phyloP scores from a whole-genome alignment of 768 basidiomycete species.

The Amanita rubescens region DNA sequence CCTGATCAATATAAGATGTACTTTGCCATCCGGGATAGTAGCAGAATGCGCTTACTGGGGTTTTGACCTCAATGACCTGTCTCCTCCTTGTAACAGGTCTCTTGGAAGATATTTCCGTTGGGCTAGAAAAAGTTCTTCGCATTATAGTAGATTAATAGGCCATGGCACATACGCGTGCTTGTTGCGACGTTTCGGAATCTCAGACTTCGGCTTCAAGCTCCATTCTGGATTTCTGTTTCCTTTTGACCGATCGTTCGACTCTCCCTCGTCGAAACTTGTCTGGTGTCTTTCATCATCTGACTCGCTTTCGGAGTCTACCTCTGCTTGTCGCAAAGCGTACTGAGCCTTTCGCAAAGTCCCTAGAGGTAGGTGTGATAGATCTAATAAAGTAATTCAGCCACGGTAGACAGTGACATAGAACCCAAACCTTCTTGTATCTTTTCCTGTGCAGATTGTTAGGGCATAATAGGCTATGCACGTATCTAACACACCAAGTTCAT shows the following conservation, averaged over 20 bases:
- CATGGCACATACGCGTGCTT: constrained; percentile 79
- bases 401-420: background rate
- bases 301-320: constrained; percentile 31
- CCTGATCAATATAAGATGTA: constrained; percentile 33
- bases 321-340: constrained; percentile 37
- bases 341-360: constrained; percentile 63
- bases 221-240: constrained; percentile 34
- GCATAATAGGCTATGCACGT: background rate
- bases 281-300: constrained; percentile 12
- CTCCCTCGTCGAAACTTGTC: constrained; percentile 5
- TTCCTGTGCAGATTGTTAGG: constrained; percentile 13
- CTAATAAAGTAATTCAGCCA: constrained; percentile 25
- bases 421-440: constrained; percentile 20
- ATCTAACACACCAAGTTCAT: background rate
- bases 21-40: background rate
- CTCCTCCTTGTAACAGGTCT: constrained; percentile 71
- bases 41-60: constrained; percentile 39
- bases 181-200: constrained; percentile 52
- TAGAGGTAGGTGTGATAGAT: constrained; percentile 53
- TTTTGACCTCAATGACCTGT: constrained; percentile 59
- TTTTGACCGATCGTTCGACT: constrained; percentile 22
- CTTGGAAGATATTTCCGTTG: constrained; percentile 78
- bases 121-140: constrained; percentile 37
- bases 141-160: background rate
- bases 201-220: constrained; percentile 34